Evolutionary conservation across 768 basidiomycete species (phyloP), one percentile per base, ranked within the genome.

Genomic region (Lentinula raphanica): DNA sequence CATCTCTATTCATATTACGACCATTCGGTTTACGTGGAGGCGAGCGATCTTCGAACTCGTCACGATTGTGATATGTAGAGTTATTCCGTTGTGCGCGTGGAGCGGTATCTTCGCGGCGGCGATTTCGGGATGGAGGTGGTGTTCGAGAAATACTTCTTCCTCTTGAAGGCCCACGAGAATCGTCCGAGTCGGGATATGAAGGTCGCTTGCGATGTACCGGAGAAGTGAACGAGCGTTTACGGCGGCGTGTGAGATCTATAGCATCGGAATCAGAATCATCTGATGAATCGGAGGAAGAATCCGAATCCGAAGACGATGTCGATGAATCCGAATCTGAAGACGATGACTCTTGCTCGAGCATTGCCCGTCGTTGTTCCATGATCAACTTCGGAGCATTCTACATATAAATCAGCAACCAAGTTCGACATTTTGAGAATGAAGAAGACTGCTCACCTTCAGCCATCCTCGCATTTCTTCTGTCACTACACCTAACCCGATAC

Each of bases 381-480:
- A 98, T 93, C 45, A 97, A 72, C 45, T 85, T 83, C 2, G 96
- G 96, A 1, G 94, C 94, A 65, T 95, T 95, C 93, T 94, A 64
- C 2, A n/a, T 32, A n/a, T 59, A 38, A 8, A 42, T 31, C n/a
- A 31, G 21, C 60, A 44, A 65, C 60, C 49, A 40, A 57, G 21
- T 58, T 35, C 15, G 56, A 32, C 25, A 19, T 11, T n/a, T 35
- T 21, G 12, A 27, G 23, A 21, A 27, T n/a, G 31, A 45, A 45
- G 19, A 54, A 13, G 21, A 44, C 65, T 60, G 76, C 82, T 45
- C 63, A 90, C 92, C 79, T 96, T 93, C 60, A 99, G 76, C 67
- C 93, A 95, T 68, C 95, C 94, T 69, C 97, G 81, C 97, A 98
- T 98, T 29, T 90, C 90, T 71, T 98, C 95, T 1, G 97, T 99